Conservation (phyloP, 106 monocot species). For the Platanthera guangdongensis region DNA sequence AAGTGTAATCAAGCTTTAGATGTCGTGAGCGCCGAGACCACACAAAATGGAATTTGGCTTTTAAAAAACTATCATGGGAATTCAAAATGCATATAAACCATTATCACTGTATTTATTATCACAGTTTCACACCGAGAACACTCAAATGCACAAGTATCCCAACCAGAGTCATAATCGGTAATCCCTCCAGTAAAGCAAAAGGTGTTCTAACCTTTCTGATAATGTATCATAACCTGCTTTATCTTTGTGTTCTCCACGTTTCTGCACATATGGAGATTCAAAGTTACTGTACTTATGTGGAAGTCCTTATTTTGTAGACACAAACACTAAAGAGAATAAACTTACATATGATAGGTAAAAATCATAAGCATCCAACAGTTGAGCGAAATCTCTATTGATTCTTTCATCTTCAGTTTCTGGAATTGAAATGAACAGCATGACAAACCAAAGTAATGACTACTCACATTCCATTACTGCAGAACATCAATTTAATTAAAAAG, state of each 20-base stretch:
- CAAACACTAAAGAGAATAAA: constrained; percentile 4
- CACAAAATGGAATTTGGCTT: no score
- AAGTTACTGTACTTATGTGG: neutral
- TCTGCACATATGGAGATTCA: constrained; percentile 12
- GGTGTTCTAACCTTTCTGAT: constrained; percentile 39
- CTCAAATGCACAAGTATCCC: no score
- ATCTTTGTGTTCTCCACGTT: constrained; percentile 20
- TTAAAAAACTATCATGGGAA: no score
- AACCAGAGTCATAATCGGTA: no score
- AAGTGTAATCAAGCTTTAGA: no score
- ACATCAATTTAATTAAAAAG: constrained; percentile 1
- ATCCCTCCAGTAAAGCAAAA: neutral
- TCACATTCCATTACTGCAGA: neutral
- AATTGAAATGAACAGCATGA: constrained; percentile 13
- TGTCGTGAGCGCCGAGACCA: no score
- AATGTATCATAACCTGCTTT: constrained; percentile 17
- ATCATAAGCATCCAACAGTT: constrained; percentile 79
- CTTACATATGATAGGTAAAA: constrained; percentile 41
- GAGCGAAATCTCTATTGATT: constrained; percentile 59
- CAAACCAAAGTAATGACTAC: neutral
- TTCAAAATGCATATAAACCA: no score
- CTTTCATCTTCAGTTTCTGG: constrained; percentile 47
- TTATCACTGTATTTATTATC: no score
- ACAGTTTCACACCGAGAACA: no score
- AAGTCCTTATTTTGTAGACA: neutral